Percentiles rank a stretch among this genome's conserved stretches.
These are phyloP conservation scores for Paramecium octaurelia DNA, from an alignment of 73 alveolate genomes.

Conservation along the genomic window DNA sequence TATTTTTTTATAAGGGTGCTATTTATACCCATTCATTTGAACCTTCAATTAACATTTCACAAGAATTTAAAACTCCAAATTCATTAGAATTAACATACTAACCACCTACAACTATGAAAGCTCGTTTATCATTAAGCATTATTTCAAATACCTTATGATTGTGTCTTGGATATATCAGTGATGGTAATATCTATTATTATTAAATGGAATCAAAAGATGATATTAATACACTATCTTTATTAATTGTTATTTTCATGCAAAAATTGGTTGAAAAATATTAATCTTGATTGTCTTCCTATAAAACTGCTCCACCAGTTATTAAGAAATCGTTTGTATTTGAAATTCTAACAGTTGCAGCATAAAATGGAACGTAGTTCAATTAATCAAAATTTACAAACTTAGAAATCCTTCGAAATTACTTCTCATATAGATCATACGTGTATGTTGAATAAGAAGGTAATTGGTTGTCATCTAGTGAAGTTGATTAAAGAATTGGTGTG, in stretches of 20 bases:
- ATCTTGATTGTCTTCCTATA: not conserved
- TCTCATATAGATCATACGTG: not conserved
- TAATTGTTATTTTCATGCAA: not conserved
- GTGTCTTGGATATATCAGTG: not conserved
- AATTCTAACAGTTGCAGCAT: not conserved
- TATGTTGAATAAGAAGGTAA: not conserved
- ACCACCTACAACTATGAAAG: not conserved
- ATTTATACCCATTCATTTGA: not conserved
- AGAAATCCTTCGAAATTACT: not conserved
- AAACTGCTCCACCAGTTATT: not conserved
- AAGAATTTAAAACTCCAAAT: not conserved
- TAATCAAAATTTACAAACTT: not conserved
- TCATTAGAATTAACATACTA: not conserved
- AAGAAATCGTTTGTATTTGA: not conserved
- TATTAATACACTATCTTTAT: not conserved
- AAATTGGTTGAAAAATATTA: not conserved
- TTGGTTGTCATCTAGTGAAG: not conserved
- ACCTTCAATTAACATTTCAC: not conserved
- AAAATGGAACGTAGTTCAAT: not conserved
- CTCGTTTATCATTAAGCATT: not conserved
- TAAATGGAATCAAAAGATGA: not conserved
- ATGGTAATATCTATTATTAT: not conserved
- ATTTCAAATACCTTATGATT: not conserved
- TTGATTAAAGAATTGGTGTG: not conserved
- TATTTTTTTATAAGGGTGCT: not conserved